phyloP scores from a whole-genome alignment of 2,329 filamentous ascomycete species.

The Hortaea werneckii region DNA sequence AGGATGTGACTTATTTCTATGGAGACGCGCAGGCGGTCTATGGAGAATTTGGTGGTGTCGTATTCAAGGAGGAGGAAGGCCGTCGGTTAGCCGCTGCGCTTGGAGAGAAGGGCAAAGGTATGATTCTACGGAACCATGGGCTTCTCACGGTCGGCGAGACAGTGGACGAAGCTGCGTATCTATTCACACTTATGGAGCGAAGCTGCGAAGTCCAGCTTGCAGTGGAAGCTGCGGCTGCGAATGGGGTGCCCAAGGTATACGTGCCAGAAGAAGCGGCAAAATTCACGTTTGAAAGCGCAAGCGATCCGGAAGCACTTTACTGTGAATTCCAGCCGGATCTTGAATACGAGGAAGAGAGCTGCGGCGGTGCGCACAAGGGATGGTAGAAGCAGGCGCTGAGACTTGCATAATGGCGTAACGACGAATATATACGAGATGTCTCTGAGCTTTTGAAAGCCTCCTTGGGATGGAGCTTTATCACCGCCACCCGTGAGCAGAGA shows the following conservation, averaged over 20 bases:
- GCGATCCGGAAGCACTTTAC: slow-evolving; percentile 40
- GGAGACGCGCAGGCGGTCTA: slow-evolving; percentile 55
- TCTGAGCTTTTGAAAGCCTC: no score
- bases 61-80: slow-evolving; percentile 55
- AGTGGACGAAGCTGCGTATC: slow-evolving; percentile 63
- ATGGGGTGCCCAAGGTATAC: slow-evolving; percentile 41
- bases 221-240: slow-evolving; percentile 55
- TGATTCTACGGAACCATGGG: slow-evolving; percentile 62
- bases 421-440: no score
- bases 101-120: slow-evolving; percentile 50
- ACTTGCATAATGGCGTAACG: no score
- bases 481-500: no score
- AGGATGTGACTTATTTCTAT: slow-evolving; percentile 56
- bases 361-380: slow-evolving; percentile 14
- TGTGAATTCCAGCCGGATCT: slow-evolving; percentile 44
- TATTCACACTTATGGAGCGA: slow-evolving; percentile 59
- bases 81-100: slow-evolving; percentile 53
- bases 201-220: slow-evolving; percentile 58
- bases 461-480: no score
- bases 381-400: background rate
- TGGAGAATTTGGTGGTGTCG: slow-evolving; percentile 51
- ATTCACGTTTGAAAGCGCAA: slow-evolving; percentile 42
- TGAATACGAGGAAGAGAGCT: slow-evolving; percentile 28
- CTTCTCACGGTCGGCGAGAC: slow-evolving; percentile 60
- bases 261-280: slow-evolving; percentile 47